Evolutionary conservation across 805 yeast genomes (phyloP).

Genomic region (Candida boidinii): DNA sequence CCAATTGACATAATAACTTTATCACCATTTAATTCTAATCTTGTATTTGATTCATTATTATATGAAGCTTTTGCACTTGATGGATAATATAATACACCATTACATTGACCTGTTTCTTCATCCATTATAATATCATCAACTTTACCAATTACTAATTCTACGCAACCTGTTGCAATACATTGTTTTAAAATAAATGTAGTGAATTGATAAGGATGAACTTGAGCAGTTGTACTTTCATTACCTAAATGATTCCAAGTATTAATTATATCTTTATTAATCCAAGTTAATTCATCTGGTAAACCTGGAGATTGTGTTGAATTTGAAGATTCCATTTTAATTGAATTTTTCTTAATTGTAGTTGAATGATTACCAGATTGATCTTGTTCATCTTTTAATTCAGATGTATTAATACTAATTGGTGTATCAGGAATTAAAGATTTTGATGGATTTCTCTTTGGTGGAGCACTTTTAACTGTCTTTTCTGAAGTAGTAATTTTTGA

Average conservation of each 20-base stretch:
- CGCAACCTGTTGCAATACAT: slow-evolving; percentile 74
- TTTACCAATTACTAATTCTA: slow-evolving; percentile 80
- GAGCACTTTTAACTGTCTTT: slow-evolving; percentile 3
- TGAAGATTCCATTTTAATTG: slow-evolving; percentile 22
- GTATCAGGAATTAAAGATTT: background rate
- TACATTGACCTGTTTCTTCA: slow-evolving; percentile 56
- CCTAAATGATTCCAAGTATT: slow-evolving; percentile 75
- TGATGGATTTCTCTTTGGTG: slow-evolving; percentile 1
- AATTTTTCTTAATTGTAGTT: slow-evolving; percentile 26
- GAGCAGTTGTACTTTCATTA: slow-evolving; percentile 84
- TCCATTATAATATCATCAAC: slow-evolving; percentile 60
- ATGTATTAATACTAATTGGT: slow-evolving; percentile 10
- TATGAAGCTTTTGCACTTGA: slow-evolving; percentile 26
- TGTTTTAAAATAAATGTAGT: slow-evolving; percentile 76
- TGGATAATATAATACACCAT: slow-evolving; percentile 57
- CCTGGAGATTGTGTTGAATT: slow-evolving; percentile 5
- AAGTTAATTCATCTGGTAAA: slow-evolving; percentile 60
- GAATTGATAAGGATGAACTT: slow-evolving; percentile 91
- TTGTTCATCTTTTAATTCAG: slow-evolving; percentile 5
- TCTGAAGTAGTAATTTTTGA: slow-evolving; percentile 3
- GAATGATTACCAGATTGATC: slow-evolving; percentile 5
- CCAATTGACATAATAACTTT: slow-evolving; percentile 84
- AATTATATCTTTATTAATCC: slow-evolving; percentile 64
- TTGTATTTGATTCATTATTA: slow-evolving; percentile 21
- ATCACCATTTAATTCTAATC: slow-evolving; percentile 51